Percentiles rank a stretch among this genome's conserved stretches.
Evolutionary conservation across 345 rosid species (phyloP).

Genomic region (Psidium guajava): DNA sequence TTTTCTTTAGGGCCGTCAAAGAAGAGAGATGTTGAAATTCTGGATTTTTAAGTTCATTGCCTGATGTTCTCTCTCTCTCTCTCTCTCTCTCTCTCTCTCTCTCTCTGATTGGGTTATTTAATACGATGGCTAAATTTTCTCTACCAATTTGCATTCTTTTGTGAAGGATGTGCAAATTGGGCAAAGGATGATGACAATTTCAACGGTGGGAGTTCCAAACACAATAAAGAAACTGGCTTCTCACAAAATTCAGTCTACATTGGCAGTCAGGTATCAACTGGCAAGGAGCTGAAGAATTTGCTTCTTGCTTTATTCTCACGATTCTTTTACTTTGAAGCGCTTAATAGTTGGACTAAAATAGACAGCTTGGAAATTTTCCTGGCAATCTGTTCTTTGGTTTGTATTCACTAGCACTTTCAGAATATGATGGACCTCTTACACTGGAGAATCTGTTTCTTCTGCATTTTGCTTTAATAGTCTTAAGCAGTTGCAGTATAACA

Average conservation of each 20-base stretch:
- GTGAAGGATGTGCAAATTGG: constrained; percentile 87
- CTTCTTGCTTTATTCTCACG: not conserved
- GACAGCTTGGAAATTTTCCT: not conserved
- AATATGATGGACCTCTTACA: not conserved
- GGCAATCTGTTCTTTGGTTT: not conserved
- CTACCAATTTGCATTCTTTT: not conserved
- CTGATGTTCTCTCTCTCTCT: not conserved
- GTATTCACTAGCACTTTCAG: not conserved
- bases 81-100: not conserved
- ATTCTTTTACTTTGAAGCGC: not conserved
- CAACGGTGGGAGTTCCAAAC: constrained; percentile 96
- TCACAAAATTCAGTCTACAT: constrained; percentile 89
- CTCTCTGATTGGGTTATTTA: not conserved
- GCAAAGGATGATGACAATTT: constrained; percentile 95
- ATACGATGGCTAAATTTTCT: not conserved
- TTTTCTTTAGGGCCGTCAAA: not conserved
- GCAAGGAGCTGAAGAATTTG: not conserved
- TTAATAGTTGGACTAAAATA: not conserved
- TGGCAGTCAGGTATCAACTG: constrained; percentile 67
- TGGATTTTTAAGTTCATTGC: not conserved
- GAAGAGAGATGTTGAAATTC: not conserved
- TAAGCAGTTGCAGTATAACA: not conserved
- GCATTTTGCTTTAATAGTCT: not conserved
- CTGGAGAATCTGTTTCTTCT: not conserved
- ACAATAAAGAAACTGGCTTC: constrained; percentile 84